These are phyloP conservation scores for Verbascum thapsus DNA, from an alignment of 257 asterid genomes.

Conservation along the genomic window DNA sequence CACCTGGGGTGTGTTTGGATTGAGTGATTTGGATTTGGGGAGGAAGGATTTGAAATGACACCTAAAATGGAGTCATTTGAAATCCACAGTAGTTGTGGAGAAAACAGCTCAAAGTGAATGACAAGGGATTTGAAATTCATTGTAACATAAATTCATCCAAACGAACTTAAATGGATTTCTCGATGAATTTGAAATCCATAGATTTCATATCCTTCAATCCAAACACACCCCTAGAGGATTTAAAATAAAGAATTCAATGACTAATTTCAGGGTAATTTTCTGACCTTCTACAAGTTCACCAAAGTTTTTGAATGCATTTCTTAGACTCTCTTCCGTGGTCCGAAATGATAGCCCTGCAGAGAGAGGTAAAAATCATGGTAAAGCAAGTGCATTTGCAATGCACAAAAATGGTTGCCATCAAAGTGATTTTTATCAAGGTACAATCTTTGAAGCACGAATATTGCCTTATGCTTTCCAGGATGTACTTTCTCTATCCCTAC, in stretches of 20 bases:
- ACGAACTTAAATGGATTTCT: no score
- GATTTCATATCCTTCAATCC: no score
- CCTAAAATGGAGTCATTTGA: no score
- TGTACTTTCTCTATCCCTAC: background rate
- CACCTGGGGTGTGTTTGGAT: no score
- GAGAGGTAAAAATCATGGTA: constrained; percentile 7
- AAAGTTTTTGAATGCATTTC: constrained; percentile 57
- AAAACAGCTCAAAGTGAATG: no score
- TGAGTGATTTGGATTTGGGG: no score
- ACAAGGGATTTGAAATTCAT: no score
- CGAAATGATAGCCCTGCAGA: constrained; percentile 77
- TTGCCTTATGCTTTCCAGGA: constrained; percentile 5
- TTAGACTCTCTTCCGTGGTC: constrained; percentile 75
- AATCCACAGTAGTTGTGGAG: no score
- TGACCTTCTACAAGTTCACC: constrained; percentile 83
- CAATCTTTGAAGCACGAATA: constrained; percentile 8
- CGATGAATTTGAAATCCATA: no score
- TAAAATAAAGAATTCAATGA: constrained; percentile 5
- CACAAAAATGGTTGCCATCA: background rate
- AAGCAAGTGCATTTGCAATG: constrained; percentile 13
- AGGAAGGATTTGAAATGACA: no score
- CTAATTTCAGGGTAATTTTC: background rate
- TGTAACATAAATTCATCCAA: no score
- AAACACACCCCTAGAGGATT: background rate
- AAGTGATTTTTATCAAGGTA: constrained; percentile 4